Percentiles rank a stretch among this genome's conserved stretches.
Conservation (phyloP, 192 early-diverging fungal species). For the Entomortierella chlamydospora region DNA sequence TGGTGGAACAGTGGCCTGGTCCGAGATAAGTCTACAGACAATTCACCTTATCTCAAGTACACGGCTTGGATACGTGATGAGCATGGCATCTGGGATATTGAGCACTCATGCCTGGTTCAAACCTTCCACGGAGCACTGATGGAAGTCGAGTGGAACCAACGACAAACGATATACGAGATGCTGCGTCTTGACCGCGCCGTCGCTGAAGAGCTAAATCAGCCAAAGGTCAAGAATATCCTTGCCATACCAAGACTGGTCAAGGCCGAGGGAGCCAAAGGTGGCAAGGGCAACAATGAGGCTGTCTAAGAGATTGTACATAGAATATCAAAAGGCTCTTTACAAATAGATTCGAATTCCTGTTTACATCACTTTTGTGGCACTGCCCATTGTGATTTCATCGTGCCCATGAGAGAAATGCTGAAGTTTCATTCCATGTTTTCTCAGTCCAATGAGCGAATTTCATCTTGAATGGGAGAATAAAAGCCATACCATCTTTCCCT, state of each 20-base stretch:
- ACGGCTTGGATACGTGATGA: conserved; percentile 45
- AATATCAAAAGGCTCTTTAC: too few relatives aligned
- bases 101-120: conserved; percentile 53
- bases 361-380: too few relatives aligned
- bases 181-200: conserved; percentile 25
- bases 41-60: conserved; percentile 39
- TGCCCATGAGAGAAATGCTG: too few relatives aligned
- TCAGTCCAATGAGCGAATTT: too few relatives aligned
- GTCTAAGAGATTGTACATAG: conserved; percentile 7
- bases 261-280: conserved; percentile 38
- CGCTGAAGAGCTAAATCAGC: conserved; percentile 24
- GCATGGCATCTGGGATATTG: conserved; percentile 60
- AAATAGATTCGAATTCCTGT: too few relatives aligned
- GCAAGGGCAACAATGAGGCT: conserved; percentile 35
- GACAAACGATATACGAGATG: conserved; percentile 32
- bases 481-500: too few relatives aligned
- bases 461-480: too few relatives aligned
- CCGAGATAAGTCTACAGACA: conserved; percentile 51
- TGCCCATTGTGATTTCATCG: too few relatives aligned
- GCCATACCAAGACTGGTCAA: conserved; percentile 22
- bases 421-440: too few relatives aligned
- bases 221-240: conserved; percentile 17
- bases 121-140: conserved; percentile 31
- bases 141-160: conserved; percentile 47
- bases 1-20: conserved; percentile 67